These are phyloP conservation scores for Atkinsonella hypoxylon DNA, from an alignment of 2,329 filamentous ascomycete genomes.

Conservation along the genomic window DNA sequence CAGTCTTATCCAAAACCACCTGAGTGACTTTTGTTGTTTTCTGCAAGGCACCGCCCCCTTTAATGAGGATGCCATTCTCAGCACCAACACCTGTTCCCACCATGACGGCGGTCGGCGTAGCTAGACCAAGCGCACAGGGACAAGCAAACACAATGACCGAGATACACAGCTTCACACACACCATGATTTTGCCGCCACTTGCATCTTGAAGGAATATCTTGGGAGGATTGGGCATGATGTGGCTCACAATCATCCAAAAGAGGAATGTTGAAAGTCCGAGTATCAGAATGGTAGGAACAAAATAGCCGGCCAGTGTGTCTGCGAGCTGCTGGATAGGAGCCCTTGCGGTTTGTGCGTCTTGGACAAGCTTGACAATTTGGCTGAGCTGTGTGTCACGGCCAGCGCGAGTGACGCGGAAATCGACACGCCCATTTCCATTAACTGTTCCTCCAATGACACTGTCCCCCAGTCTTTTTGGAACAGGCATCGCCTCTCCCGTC, in stretches of 20 bases:
- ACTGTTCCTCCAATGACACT: conserved; percentile 86
- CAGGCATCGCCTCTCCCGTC: conserved; percentile 91
- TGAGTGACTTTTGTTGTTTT: conserved; percentile 82
- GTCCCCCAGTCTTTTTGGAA: conserved; percentile 74
- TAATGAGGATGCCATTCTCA: conserved; percentile 93
- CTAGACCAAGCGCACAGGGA: conserved; percentile 89
- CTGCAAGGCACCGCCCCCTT: conserved; percentile 86
- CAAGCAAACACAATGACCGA: conserved; percentile 98
- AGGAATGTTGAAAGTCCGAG: conserved; percentile 79
- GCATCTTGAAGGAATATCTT: conserved; percentile 70
- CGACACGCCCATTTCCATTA: conserved; percentile 82
- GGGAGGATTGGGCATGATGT: conserved; percentile 72
- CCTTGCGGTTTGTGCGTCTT: conserved; percentile 88
- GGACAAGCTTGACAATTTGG: conserved; percentile 96
- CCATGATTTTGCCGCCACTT: conserved; percentile 87
- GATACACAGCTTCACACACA: conserved; percentile 94
- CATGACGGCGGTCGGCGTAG: conserved; percentile 96
- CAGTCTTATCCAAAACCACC: conserved; percentile 90
- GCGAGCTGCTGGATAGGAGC: conserved; percentile 91
- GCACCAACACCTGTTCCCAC: conserved; percentile 96
- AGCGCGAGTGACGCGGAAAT: conserved; percentile 84
- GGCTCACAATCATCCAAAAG: conserved; percentile 90
- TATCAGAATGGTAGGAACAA: conserved; percentile 78
- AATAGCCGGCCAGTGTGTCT: conserved; percentile 84
- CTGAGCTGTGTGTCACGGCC: conserved; percentile 93